These are phyloP conservation scores for Picochlorum sp. DNA, from an alignment of 139 green algal genomes.

Conservation along the genomic window DNA sequence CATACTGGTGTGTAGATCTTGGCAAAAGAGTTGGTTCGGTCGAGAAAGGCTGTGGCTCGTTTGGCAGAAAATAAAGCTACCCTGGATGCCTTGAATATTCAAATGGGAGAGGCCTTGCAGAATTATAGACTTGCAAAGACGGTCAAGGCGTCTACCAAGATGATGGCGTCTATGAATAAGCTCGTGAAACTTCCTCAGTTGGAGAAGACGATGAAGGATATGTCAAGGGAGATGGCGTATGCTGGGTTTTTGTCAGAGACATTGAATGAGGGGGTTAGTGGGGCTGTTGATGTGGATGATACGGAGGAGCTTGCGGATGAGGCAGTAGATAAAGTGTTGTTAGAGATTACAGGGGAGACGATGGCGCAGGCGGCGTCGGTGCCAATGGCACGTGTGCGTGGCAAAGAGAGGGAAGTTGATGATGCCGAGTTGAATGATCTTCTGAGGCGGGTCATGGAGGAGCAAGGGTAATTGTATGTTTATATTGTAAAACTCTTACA, in stretches of 20 bases:
- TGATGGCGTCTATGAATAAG: conserved; percentile 70
- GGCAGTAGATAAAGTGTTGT: conserved; percentile 56
- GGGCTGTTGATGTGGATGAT: conserved; percentile 51
- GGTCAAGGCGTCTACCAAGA: conserved; percentile 54
- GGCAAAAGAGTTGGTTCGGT: conserved; percentile 69
- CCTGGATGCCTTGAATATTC: conserved; percentile 58
- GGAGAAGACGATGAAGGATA: conserved; percentile 66
- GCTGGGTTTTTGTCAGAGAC: conserved; percentile 87
- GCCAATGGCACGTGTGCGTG: conserved; percentile 12
- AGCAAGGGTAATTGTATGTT: too few relatives aligned
- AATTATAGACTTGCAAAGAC: conserved; percentile 53
- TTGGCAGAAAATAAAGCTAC: conserved; percentile 80
- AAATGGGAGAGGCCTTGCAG: conserved; percentile 68
- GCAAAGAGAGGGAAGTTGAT: conserved; percentile 25
- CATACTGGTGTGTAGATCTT: conserved; percentile 38
- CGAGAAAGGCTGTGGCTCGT: conserved; percentile 39
- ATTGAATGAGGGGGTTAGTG: conserved; percentile 67
- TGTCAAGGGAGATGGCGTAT: conserved; percentile 84
- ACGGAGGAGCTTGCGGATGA: conserved; percentile 69
- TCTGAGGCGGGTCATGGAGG: neutral
- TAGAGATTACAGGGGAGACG: conserved; percentile 45
- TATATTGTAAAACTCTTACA: too few relatives aligned
- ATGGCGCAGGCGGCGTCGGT: conserved; percentile 32
- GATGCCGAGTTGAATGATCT: conserved; percentile 23
- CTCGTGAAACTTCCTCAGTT: conserved; percentile 71